Base-by-base conservation (phyloP, 495 filamentous ascomycete species). In the Articulospora tetracladia region DNA sequence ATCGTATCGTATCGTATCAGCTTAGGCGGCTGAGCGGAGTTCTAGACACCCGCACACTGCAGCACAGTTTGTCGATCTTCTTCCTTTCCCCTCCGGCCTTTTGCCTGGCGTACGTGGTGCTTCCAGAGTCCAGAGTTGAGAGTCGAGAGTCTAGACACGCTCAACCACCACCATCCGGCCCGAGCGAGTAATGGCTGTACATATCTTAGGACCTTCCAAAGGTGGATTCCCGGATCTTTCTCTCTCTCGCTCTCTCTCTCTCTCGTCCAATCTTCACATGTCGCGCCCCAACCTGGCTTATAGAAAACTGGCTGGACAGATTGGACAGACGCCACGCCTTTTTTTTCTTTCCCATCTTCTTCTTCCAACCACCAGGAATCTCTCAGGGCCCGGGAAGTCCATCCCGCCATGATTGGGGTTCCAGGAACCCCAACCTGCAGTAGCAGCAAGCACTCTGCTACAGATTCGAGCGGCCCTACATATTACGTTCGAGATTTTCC, bases 401-500 rank as follows among this genome's bases (percentile, higher is more conserved):
- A 44, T 44, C n/a, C 15, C n/a, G 39, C 39, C 8, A 44, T 19
- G 39, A 44, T 44, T 44, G 39, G 39, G n/a, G 39, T 8, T 19
- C 39, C 39, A 44, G 39, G n/a, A 44, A n/a, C 3, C n/a, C n/a
- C 4, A n/a, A 44, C 24, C 34, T 47, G 39, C 36, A 47, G 23
- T 57, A 57, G 54, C 8, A 47, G 25, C 54, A 57, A 57, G 54
- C 44, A 48, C 20, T 23, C 22, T 34, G 6, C 3, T 28, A 41
- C 41, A 53, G 25, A 44, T 30, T 23, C 17, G 39, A 44, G 17
- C 8, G 4, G 10, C 39, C 39, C 8, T 44, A 44, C 39, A 44
- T 44, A 44, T 11, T 44, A 3, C 3, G 10, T 44, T n/a, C 39
- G 15, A 44, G n/a, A 44, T 8, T 44, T 44, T 44, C 39, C 39